Percentiles rank a stretch among this genome's conserved stretches.
These are phyloP conservation scores for Auriculariales sp. DNA, from an alignment of 768 basidiomycete species.

Conservation along the genomic window DNA sequence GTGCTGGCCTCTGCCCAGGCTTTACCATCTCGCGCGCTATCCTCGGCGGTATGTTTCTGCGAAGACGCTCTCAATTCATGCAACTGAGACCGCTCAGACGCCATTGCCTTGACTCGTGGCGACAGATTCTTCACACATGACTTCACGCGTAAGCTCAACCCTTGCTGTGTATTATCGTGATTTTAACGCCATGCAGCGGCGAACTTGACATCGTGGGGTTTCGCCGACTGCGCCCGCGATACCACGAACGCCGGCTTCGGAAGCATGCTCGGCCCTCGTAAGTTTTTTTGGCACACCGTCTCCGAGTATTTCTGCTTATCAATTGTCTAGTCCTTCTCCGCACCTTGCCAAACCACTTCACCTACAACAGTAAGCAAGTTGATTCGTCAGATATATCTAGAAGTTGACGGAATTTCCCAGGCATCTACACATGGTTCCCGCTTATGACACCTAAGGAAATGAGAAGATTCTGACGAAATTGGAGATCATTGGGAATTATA, in stretches of 20 bases:
- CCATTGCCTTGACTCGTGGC: slow-evolving; percentile 73
- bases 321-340: slow-evolving; percentile 40
- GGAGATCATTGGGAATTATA: slow-evolving; percentile 37
- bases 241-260: slow-evolving; percentile 22
- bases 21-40: slow-evolving; percentile 79
- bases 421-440: slow-evolving; percentile 78
- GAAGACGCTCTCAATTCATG: neutral
- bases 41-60: slow-evolving; percentile 30
- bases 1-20: slow-evolving; percentile 67
- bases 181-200: too few relatives aligned
- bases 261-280: slow-evolving; percentile 51
- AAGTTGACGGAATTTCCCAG: too few relatives aligned
- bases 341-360: slow-evolving; percentile 53
- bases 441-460: slow-evolving; percentile 66
- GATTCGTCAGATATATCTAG: too few relatives aligned
- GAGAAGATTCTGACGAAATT: slow-evolving; percentile 43
- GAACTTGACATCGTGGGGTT: slow-evolving; percentile 38
- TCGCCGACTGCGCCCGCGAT: slow-evolving; percentile 29
- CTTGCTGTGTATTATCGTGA: too few relatives aligned
- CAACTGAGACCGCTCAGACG: slow-evolving; percentile 36
- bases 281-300: slow-evolving; percentile 15
- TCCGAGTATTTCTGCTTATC: slow-evolving; percentile 11
- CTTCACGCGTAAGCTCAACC: slow-evolving; percentile 47
- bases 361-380: slow-evolving; percentile 56
- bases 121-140: slow-evolving; percentile 74